Evolutionary conservation across 139 green algal species (phyloP).

Genomic region (Picochlorum sp.): DNA sequence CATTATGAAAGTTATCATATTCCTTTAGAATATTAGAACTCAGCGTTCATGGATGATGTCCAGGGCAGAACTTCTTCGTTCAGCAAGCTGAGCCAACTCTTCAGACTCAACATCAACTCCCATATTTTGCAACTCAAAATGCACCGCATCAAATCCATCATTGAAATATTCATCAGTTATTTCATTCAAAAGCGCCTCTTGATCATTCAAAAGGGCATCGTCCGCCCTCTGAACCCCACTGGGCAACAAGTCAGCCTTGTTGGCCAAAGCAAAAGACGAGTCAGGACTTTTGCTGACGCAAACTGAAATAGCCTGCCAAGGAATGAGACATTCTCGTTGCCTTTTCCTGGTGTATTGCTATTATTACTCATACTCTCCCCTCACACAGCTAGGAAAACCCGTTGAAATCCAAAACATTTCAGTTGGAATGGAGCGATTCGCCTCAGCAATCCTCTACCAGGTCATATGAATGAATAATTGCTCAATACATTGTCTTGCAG

Average conservation of each 20-base stretch:
- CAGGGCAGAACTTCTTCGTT: constrained; percentile 27
- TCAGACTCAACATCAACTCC: constrained; percentile 15
- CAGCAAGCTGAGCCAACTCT: constrained; percentile 34
- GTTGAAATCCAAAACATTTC: no score
- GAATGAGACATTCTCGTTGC: no score
- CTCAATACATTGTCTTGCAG: no score
- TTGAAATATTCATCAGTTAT: background rate
- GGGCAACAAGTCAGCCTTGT: background rate
- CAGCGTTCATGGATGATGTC: constrained; percentile 44
- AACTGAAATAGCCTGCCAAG: no score
- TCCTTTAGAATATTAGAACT: constrained; percentile 34
- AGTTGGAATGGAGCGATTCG: no score
- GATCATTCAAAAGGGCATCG: background rate
- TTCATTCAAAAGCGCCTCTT: background rate
- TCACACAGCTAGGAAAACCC: no score
- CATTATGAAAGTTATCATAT: constrained; percentile 34
- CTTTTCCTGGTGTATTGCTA: no score
- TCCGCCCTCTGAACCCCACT: background rate
- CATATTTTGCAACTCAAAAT: background rate
- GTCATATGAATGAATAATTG: no score
- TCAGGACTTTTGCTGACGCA: no score
- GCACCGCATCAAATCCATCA: background rate
- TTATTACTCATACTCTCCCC: no score
- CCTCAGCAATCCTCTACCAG: no score
- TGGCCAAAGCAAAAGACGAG: background rate